Conservation (phyloP, 2,329 filamentous ascomycete genomes). For the Neofusicoccum kwambonambiense region DNA sequence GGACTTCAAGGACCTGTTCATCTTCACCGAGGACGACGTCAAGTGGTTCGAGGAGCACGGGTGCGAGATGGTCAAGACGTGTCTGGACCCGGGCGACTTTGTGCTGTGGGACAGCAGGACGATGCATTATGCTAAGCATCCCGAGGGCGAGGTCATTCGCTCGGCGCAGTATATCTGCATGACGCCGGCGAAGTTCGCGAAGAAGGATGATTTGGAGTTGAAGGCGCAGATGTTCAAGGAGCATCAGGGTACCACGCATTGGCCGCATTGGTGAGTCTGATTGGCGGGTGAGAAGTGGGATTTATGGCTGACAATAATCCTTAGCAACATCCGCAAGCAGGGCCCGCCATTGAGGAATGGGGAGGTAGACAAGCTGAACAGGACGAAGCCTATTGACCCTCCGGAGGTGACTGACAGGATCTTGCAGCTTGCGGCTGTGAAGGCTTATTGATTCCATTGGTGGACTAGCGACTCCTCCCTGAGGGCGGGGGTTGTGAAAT, state of each 20-base stretch:
- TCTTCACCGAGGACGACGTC: slow-evolving; percentile 45
- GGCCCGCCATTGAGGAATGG: slow-evolving; percentile 1
- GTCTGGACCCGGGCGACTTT: slow-evolving; percentile 44
- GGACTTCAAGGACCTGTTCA: slow-evolving; percentile 38
- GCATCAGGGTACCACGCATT: slow-evolving; percentile 2
- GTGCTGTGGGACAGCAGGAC: slow-evolving; percentile 49
- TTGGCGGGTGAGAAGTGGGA: not conserved
- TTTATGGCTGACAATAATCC: not conserved
- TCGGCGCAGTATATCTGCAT: slow-evolving; percentile 16
- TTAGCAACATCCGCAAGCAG: slow-evolving; percentile 1
- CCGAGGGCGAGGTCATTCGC: slow-evolving; percentile 33
- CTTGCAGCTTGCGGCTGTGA: not conserved
- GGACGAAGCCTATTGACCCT: not conserved
- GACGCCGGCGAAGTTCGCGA: slow-evolving; percentile 11
- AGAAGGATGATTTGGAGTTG: slow-evolving; percentile 19
- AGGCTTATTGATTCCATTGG: not conserved
- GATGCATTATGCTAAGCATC: slow-evolving; percentile 43
- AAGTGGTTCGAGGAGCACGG: slow-evolving; percentile 44
- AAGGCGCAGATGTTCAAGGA: slow-evolving; percentile 23
- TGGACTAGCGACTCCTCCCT: not conserved
- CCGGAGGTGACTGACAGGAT: not conserved
- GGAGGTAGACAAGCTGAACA: not conserved
- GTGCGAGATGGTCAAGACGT: slow-evolving; percentile 41
- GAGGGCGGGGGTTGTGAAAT: not conserved
- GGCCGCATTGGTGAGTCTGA: slow-evolving; percentile 12